Percentiles rank a stretch among this genome's conserved stretches.
Evolutionary conservation across 768 basidiomycete species (phyloP).

Genomic region (Suillus paluster): DNA sequence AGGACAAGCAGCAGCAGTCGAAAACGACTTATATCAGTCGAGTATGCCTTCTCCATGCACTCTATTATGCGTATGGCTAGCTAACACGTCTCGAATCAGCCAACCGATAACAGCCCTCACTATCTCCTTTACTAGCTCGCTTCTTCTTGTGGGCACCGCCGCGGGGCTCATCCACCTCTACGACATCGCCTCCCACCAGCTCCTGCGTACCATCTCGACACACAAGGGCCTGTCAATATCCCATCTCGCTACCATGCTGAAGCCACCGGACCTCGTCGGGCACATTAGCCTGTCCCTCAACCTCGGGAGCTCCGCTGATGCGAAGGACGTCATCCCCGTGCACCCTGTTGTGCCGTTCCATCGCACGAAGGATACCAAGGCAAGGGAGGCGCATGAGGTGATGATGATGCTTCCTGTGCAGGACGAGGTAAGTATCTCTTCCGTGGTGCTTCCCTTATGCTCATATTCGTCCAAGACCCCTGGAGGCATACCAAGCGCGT

Average conservation of each 20-base stretch:
- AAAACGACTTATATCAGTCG: slow-evolving; percentile 70
- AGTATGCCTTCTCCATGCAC: slow-evolving; percentile 46
- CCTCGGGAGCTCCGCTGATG: slow-evolving; percentile 38
- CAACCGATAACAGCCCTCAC: slow-evolving; percentile 73
- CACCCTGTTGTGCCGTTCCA: slow-evolving; percentile 74
- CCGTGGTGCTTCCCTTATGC: neutral
- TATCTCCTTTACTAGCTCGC: slow-evolving; percentile 77
- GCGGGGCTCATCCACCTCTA: slow-evolving; percentile 78
- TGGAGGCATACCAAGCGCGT: slow-evolving; percentile 22
- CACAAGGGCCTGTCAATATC: slow-evolving; percentile 74
- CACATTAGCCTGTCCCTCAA: slow-evolving; percentile 64
- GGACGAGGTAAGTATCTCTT: slow-evolving; percentile 39
- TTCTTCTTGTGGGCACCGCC: slow-evolving; percentile 82
- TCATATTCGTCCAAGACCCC: slow-evolving; percentile 15
- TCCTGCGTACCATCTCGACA: slow-evolving; percentile 76
- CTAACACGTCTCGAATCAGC: slow-evolving; percentile 41
- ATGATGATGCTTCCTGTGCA: slow-evolving; percentile 59
- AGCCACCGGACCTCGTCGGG: slow-evolving; percentile 86
- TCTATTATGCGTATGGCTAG: neutral
- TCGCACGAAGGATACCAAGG: slow-evolving; percentile 67
- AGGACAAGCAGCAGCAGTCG: slow-evolving; percentile 48
- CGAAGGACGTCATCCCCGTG: slow-evolving; percentile 65
- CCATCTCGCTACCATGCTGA: slow-evolving; percentile 76
- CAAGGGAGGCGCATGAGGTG: slow-evolving; percentile 73
- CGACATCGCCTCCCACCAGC: slow-evolving; percentile 90